These are phyloP conservation scores for Skeletonema costatum DNA, from an alignment of 108 stramenopile species.

Conservation along the genomic window DNA sequence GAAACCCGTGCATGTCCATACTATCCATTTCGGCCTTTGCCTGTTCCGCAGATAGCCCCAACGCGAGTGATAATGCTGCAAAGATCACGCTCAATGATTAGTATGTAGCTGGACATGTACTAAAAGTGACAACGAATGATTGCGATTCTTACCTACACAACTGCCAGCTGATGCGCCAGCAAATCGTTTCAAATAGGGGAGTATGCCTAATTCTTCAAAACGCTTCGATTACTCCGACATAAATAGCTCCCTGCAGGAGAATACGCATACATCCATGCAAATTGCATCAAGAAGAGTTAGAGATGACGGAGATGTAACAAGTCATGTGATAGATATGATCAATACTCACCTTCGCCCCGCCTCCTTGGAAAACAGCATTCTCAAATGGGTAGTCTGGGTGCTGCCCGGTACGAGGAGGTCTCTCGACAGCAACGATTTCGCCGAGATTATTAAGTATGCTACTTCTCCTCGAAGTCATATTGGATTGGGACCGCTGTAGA, in stretches of 20 bases:
- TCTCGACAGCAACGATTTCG: not conserved
- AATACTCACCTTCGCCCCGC: constrained; percentile 3
- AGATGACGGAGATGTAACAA: not conserved
- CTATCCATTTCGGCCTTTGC: not conserved
- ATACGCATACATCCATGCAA: not conserved
- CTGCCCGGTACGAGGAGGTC: not conserved
- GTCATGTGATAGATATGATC: not conserved
- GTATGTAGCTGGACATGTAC: not conserved
- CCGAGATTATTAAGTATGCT: too few relatives aligned
- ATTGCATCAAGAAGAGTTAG: not conserved
- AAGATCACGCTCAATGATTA: not conserved
- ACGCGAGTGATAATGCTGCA: not conserved
- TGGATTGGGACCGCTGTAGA: not conserved
- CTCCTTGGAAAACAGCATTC: constrained; percentile 22
- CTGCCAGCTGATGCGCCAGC: not conserved
- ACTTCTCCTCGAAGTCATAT: not conserved
- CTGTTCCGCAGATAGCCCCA: not conserved
- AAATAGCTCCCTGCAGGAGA: not conserved
- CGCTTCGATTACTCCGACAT: not conserved
- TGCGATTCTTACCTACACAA: not conserved
- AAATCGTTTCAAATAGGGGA: not conserved
- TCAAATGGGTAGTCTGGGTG: constrained; percentile 17
- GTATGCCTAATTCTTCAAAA: not conserved
- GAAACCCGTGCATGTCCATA: not conserved
- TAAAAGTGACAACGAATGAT: not conserved